Evolutionary conservation across 192 early-diverging fungal species (phyloP), one percentile per base, ranked within the genome.

Genomic region (Thamnidium elegans): DNA sequence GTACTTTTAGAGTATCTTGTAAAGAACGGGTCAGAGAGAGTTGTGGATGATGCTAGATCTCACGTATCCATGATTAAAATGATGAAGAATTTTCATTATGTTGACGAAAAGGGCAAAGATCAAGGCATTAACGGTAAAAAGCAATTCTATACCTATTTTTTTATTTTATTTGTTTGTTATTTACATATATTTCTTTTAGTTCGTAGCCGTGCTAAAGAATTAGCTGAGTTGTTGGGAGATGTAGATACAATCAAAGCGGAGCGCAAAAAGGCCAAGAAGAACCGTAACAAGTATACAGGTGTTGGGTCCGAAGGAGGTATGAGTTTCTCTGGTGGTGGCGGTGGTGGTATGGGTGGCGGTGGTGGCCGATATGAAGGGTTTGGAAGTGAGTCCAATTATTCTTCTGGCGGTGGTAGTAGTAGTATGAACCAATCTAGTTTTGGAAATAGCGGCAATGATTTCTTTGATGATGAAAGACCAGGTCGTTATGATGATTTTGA

Each of bases 61-160:
- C 92, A 93, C 60, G 84, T 95, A 34, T 90, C 94, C n/a, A 90
- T 89, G 32, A 81, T 99, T 65, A 96, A 94, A 66, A 87, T 89
- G 46, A 80, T 95, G 56, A 81, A 86, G 58, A 95, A 84, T 79
- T 99, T 94, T 67, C 86, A 93, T 55, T 93, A 87, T 60, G 81
- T 94, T 26, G 95, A 97, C 68, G 91, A 93, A 21, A 94, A 94
- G 65, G 89, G 88, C 70, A 99, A 99, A 69, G 96, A 99, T 73
- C 94, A 99, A 74, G 96, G 96, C 5, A 87, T 99, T 54, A 97
- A 97, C 65, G 89, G 94, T 94, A 87, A 69, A 65, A 73, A 79
- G 2, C 2, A 36, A 31, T 47, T n/a, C 17, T 47, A 39, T 20
- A 44, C 46, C 3, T 43, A 6, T 43, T 17, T 39, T 34, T 19